phyloP scores from a whole-genome alignment of 2,329 filamentous ascomycete genomes.

The Diaporthe sp. region DNA sequence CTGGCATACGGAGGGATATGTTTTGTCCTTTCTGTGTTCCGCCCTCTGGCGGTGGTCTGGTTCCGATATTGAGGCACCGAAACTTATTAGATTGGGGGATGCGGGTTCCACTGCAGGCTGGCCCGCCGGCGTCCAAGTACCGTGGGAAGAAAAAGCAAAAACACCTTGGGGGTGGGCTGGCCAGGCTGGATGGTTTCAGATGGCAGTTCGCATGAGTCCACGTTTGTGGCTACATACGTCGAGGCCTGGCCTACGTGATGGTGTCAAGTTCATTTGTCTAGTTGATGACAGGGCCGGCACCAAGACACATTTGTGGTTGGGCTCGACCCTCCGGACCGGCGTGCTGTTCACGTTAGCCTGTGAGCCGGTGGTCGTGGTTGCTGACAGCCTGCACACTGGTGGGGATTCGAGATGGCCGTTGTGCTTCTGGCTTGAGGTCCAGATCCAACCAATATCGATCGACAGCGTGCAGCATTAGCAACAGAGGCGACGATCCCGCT shows the following conservation, averaged over 20 bases:
- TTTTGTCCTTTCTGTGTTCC: background rate
- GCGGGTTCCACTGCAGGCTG: conserved; percentile 26
- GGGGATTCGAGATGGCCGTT: conserved; percentile 18
- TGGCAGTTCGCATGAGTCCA: conserved; percentile 21
- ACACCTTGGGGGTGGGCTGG: background rate
- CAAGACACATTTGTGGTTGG: background rate
- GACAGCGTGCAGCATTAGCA: conserved; percentile 22
- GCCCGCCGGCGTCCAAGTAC: conserved; percentile 9
- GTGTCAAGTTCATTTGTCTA: conserved; percentile 22
- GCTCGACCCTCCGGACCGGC: background rate
- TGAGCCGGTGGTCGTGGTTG: conserved; percentile 2
- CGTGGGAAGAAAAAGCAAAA: conserved; percentile 8
- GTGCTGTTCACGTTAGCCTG: conserved; percentile 5
- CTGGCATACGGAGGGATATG: background rate
- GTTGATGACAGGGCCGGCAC: conserved; percentile 18
- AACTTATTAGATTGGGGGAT: background rate
- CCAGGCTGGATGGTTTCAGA: conserved; percentile 19
- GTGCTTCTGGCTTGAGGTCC: background rate
- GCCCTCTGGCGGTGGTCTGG: background rate
- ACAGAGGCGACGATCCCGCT: conserved; percentile 35
- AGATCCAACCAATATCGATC: conserved; percentile 33
- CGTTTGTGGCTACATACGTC: conserved; percentile 26
- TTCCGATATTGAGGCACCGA: conserved; percentile 2
- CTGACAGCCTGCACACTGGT: conserved; percentile 20
- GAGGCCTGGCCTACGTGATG: conserved; percentile 8